Evolutionary conservation across 768 basidiomycete species (phyloP), one percentile per base, ranked within the genome.

Genomic region (Cystofilobasidium macerans): DNA sequence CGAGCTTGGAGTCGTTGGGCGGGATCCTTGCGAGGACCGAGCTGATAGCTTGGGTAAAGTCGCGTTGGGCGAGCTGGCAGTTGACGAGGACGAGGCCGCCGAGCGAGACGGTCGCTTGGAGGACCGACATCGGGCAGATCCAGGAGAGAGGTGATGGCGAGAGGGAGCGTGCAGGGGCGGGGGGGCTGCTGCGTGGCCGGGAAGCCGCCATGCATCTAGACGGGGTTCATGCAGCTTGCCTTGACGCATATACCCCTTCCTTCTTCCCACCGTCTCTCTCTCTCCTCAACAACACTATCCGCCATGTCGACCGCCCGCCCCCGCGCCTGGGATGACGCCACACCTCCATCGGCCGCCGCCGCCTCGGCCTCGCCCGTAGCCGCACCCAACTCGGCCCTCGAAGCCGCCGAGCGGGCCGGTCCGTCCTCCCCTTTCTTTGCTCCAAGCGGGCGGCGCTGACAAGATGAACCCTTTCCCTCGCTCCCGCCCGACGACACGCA

Each of bases 21-120:
- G 94, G 92, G 73, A 99, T 97, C 81, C 93, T 94, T 54, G 86
- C 86, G 42, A 99, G 80, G 70, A 98, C 95, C 0, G 86, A 89
- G 72, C 89, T 84, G 1, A 86, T 87, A 22, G 89, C 89, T 89
- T 89, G 86, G 53, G 89, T 89, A 79, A 94, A 91, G 76, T 93
- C 86, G 61, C 86, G 84, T 68, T 85, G 81, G 54, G 86, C 88
- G 12, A 82, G 82, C 71, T 86, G 84, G 75, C 90, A 85, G 73
- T 93, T 90, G 22, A 88, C 90, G n/a, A 95, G 81, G 69, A 97
- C 85, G 22, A 82, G 84, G 13, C 85, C 85, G 1, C 76, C 89
- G 72, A 83, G 81, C 43, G 91, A 86, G 7, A 95, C 86, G 53
- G 92, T 80, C 43, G 88, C 87, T 70, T 92, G 89, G 70, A 93